phyloP scores from a whole-genome alignment of 768 basidiomycete species.

The Lyophyllum shimeji region DNA sequence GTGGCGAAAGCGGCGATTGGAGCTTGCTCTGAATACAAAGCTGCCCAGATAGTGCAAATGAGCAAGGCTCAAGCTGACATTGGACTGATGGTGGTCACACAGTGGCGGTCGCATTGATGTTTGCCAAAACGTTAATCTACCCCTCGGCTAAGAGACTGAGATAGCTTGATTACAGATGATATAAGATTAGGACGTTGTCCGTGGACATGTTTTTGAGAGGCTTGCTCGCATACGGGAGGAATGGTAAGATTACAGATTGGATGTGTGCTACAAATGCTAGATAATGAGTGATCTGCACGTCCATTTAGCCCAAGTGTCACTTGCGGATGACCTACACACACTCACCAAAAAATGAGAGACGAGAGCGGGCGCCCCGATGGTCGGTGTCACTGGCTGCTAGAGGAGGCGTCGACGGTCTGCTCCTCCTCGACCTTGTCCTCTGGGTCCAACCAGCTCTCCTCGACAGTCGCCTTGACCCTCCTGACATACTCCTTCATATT shows the following conservation, averaged over 20 bases:
- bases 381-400: neutral
- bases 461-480: slow-evolving; percentile 89
- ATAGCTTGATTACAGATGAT: too few species aligned
- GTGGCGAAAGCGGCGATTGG: too few species aligned
- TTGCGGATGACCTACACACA: neutral
- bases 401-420: slow-evolving; percentile 4
- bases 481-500: slow-evolving; percentile 99
- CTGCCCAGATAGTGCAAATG: too few species aligned
- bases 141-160: too few species aligned
- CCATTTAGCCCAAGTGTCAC: neutral
- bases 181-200: too few species aligned
- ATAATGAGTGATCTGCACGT: neutral
- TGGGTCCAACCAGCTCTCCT: slow-evolving; percentile 94
- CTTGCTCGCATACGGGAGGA: too few species aligned
- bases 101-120: too few species aligned
- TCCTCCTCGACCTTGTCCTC: slow-evolving; percentile 53
- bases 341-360: neutral
- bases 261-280: slow-evolving; percentile 2
- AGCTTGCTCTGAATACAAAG: too few species aligned
- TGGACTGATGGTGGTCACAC: too few species aligned
- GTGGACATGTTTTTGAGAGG: too few species aligned
- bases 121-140: too few species aligned
- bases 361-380: neutral
- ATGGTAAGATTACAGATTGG: slow-evolving; percentile 1
- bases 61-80: too few species aligned